Percentiles rank a stretch among this genome's conserved stretches.
Evolutionary conservation across 2,329 filamentous ascomycete species (phyloP).

Genomic region (Huntiella abstrusa): DNA sequence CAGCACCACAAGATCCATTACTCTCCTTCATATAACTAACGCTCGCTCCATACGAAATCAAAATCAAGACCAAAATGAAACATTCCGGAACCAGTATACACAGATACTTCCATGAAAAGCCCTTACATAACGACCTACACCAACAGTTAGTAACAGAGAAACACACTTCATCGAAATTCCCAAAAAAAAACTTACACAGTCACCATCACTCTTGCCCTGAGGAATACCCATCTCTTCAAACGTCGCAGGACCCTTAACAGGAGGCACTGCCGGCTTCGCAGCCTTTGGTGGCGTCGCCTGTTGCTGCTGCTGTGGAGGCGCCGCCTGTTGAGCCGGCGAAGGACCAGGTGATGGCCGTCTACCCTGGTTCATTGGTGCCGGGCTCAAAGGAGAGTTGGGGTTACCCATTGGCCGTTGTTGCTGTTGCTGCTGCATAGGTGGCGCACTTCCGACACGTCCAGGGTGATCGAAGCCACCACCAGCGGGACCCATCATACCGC

Average conservation of each 20-base stretch:
- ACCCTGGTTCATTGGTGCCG: constrained; percentile 13
- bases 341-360: neutral
- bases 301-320: constrained; percentile 14
- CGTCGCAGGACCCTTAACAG: constrained; percentile 69
- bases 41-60: neutral
- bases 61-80: neutral
- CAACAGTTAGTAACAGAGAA: neutral
- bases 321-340: constrained; percentile 13
- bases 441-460: constrained; percentile 21
- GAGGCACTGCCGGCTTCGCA: constrained; percentile 23
- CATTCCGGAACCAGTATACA: too few relatives aligned
- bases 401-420: constrained; percentile 5
- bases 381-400: constrained; percentile 2
- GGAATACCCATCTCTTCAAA: constrained; percentile 98
- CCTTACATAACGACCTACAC: constrained; percentile 9
- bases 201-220: constrained; percentile 60
- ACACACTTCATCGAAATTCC: neutral
- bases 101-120: too few relatives aligned
- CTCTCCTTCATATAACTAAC: too few relatives aligned
- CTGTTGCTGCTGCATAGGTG: constrained; percentile 16
- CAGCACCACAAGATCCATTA: too few relatives aligned
- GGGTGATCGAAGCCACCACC: constrained; percentile 11
- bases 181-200: constrained; percentile 51
- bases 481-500: constrained; percentile 13
- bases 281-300: constrained; percentile 20